Base-by-base conservation (phyloP, 1,139 yeast species). In the Debaryomyces coudertii region DNA sequence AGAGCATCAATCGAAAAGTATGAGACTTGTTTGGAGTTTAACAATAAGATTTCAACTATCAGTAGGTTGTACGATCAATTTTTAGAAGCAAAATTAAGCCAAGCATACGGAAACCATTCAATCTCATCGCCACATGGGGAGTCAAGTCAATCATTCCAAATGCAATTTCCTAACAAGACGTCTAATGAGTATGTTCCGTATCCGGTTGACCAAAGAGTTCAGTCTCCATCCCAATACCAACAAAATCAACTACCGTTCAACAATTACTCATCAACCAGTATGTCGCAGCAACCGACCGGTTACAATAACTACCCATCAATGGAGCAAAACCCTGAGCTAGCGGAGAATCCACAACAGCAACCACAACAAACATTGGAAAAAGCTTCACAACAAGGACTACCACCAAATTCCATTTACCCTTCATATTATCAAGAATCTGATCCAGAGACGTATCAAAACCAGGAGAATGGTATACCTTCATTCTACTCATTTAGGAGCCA, bases 41-140 rank as follows among this genome's bases (percentile, higher is more conserved):
- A 89, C 64, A 83, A 88, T 40, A 90, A 93, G 60, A 77, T 93
- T 45, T 83, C 88, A 43, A 86, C 95, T 2, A 87, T 90, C 27
- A 80, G 86, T 57, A 76, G 87, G 50, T 75, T 87, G 40, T 93
- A 93, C 60, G 97, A 93, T 62, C 80, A 80, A 50, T 76, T 87
- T 45, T 72, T 92, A 50, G 97, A 93, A 54, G 77, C 80, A 31
- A 77, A 90, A 61, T 71, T 86, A 44, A 67, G 71, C 28, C 68
- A 68, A 52, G 80, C 81, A 1, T 79, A 79, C 56, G 72, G 73
- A 8, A 62, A 57, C 43, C 77, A 71, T 44, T 52, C 51, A 15
- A 53, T 65, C 14, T 46, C 51, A 11, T 20, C 41, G 8, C 27
- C 29, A n/a, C 16, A 18, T 5, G 16, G 11, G 7, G 22, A 16